phyloP scores from a whole-genome alignment of 768 basidiomycete species.

The Rhodosporidiobolus sp. region DNA sequence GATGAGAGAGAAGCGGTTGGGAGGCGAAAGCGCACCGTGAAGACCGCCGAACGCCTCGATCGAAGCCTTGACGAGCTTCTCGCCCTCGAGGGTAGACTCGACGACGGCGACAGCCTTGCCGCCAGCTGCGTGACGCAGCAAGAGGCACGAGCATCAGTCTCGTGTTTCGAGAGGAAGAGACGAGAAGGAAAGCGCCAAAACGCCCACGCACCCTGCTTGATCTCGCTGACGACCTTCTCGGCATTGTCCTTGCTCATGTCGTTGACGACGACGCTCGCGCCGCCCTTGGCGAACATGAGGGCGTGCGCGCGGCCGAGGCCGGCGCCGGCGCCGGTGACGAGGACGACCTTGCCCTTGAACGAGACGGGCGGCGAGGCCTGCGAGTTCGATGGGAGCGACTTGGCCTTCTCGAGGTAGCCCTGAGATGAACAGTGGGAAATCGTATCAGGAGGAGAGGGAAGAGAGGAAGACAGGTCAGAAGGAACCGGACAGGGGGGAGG shows the following conservation, averaged over 20 bases:
- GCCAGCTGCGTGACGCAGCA: constrained; percentile 60
- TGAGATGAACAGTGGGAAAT: too few relatives aligned
- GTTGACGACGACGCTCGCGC: constrained; percentile 96
- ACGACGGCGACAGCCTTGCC: constrained; percentile 81
- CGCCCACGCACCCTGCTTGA: constrained; percentile 62
- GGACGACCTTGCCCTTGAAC: constrained; percentile 84
- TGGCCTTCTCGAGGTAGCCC: constrained; percentile 64
- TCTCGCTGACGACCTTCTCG: constrained; percentile 77
- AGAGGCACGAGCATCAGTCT: neutral
- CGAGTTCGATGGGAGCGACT: constrained; percentile 61
- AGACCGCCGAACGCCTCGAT: constrained; percentile 81
- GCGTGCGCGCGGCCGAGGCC: constrained; percentile 92
- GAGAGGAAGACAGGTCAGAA: neutral
- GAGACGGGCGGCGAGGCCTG: constrained; percentile 69
- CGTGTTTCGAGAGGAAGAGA: neutral
- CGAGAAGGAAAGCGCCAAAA: neutral
- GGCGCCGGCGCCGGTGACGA: constrained; percentile 91
- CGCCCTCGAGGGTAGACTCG: constrained; percentile 87
- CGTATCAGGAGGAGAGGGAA: neutral
- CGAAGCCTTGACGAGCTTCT: constrained; percentile 79
- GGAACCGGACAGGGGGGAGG: neutral
- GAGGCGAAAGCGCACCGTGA: constrained; percentile 67
- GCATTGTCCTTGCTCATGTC: constrained; percentile 87
- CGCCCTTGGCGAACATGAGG: constrained; percentile 81
- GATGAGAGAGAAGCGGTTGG: constrained; percentile 37